Evolutionary conservation across 176 grass and related monocot genomes (phyloP), one percentile per base, ranked within the genome.

Genomic region (Avena eriantha): DNA sequence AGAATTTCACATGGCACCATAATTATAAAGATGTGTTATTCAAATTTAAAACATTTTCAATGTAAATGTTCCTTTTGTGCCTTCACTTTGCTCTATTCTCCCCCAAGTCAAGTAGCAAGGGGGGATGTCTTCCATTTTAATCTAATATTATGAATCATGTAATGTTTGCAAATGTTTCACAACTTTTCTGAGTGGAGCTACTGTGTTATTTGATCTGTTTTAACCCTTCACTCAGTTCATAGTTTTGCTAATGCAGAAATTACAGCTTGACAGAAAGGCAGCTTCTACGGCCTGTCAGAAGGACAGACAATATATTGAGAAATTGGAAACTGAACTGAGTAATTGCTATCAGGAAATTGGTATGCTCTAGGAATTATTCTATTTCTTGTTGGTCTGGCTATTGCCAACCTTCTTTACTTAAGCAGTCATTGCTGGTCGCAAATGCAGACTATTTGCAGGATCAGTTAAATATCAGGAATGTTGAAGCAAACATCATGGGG

Each of bases 321-420:
- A 94, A 86, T 83, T 98, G 85, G 92, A 96, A 87, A 86, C 73
- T 45, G 93, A 98, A n/a, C 39, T 98, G 85, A 88, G 64, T 36
- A 96, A 93, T 77, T 96, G 93, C 89, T 92, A 89, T 55, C 96
- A 98, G 82, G 93, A 98, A 85, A 98, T 98, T 88, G 93, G 96
- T 98, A 91, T 56, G 67, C 63, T 64, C 12, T 75, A 75, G 34
- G 71, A 77, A 75, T 69, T 79, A 26, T 83, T 67, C 39, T 73
- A 69, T 87, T 49, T 88, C 58, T 49, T 74, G 8, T 69, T 90
- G 35, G n/a, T 53, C 29, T 83, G 77, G 21, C 53, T 71, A 51
- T 63, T 45, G 21, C 64, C 43, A 34, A 69, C 56, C 12, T 24
- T 43, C 39, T 77, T 83, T 33, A 59, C 12, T 69, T 73, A 33